Evolutionary conservation across 441 rosid species (phyloP).

Genomic region (Aleurites moluccanus): DNA sequence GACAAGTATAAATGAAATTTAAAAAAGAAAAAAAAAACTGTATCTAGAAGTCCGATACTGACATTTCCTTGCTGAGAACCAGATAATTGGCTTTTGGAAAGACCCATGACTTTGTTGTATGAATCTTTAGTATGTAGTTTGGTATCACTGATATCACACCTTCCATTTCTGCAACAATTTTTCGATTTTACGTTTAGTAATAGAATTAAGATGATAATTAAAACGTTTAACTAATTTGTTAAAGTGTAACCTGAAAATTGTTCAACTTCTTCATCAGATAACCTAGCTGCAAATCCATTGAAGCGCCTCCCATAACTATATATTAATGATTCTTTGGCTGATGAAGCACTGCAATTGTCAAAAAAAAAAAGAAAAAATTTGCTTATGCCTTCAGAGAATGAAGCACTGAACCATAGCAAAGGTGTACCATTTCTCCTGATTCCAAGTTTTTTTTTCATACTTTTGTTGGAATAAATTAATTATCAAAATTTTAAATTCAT

Average conservation of each 20-base stretch:
- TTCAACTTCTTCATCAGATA: slow-evolving; percentile 11
- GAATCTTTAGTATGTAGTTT: slow-evolving; percentile 52
- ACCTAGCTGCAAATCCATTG: slow-evolving; percentile 22
- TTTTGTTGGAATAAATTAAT: too few species aligned
- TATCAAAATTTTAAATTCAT: too few species aligned
- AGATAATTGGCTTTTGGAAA: too few species aligned
- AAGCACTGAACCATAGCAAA: not conserved
- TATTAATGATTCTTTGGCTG: slow-evolving; percentile 15
- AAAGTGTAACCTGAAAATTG: slow-evolving; percentile 8
- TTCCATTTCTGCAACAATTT: slow-evolving; percentile 44
- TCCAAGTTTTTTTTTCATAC: too few species aligned
- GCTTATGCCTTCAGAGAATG: too few species aligned
- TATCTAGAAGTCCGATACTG: too few species aligned
- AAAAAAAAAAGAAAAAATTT: too few species aligned
- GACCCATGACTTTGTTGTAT: slow-evolving; percentile 56
- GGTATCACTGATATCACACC: slow-evolving; percentile 77
- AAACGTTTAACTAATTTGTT: not conserved
- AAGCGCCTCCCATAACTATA: slow-evolving; percentile 22
- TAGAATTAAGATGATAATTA: not conserved
- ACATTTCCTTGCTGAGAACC: too few species aligned
- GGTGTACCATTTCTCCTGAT: too few species aligned
- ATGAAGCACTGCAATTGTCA: not conserved
- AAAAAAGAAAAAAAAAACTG: too few species aligned
- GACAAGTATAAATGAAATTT: too few species aligned
- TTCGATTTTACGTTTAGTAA: not conserved